A percentile compares a stretch with the other conserved stretches of the same genome.
Conservation (phyloP, 2,329 filamentous ascomycete species). For the Ophioceras dolichostomum region DNA sequence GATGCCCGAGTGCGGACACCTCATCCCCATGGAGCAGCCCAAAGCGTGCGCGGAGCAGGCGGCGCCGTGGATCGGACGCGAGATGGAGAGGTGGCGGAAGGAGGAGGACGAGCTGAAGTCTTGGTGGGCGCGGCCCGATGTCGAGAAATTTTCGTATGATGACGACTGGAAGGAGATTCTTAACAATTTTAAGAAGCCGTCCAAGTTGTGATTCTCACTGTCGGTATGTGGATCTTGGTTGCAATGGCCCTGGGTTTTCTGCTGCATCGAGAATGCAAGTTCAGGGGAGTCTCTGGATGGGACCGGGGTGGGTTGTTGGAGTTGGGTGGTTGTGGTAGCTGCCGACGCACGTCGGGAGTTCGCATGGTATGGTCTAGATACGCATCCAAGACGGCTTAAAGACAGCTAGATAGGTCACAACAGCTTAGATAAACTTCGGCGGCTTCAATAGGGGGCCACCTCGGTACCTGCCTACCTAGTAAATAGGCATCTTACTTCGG, state of each 20-base stretch:
- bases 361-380: too few relatives aligned
- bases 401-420: too few relatives aligned
- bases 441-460: too few relatives aligned
- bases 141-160: constrained; percentile 44
- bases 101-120: constrained; percentile 43
- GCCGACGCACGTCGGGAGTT: background rate
- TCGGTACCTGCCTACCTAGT: too few relatives aligned
- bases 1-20: constrained; percentile 57
- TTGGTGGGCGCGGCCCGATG: constrained; percentile 34
- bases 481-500: too few relatives aligned
- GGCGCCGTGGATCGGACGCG: constrained; percentile 42
- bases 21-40: constrained; percentile 75
- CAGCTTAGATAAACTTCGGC: too few relatives aligned
- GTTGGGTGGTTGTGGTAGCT: background rate
- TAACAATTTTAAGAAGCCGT: constrained; percentile 4
- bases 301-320: background rate
- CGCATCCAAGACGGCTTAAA: too few relatives aligned
- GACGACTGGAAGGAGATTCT: constrained; percentile 34
- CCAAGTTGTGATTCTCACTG: background rate
- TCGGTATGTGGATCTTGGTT: background rate
- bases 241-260: background rate
- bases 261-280: background rate
- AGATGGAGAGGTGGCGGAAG: constrained; percentile 42
- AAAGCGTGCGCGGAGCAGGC: constrained; percentile 49
- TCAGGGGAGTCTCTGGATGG: background rate